Conservation (phyloP, 768 basidiomycete species). For the Russula lepida region DNA sequence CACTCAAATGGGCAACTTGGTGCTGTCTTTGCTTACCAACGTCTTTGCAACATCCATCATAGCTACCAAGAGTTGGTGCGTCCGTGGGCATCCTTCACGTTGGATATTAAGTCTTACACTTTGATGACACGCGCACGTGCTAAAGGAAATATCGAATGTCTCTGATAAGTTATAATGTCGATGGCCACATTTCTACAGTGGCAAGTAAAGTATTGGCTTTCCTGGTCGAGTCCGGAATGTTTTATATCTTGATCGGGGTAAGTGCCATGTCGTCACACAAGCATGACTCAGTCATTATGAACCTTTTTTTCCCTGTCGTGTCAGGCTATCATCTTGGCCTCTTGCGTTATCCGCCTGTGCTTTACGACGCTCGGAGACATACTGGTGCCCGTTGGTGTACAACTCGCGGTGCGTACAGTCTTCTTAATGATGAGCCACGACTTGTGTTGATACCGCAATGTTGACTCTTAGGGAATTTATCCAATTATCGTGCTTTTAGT, state of each 20-base stretch:
- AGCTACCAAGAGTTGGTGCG: not conserved
- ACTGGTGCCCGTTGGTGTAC: not conserved
- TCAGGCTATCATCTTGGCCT: not conserved
- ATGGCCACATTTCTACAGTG: not conserved
- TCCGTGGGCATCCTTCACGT: not conserved
- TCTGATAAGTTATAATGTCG: not conserved
- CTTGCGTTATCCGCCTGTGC: not conserved
- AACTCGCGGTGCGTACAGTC: not conserved
- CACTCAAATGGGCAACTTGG: not conserved
- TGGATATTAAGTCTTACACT: not conserved
- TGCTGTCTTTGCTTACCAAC: constrained; percentile 1
- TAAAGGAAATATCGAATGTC: not conserved
- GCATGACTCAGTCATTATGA: not conserved
- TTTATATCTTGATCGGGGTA: constrained; percentile 5
- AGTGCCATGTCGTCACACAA: not conserved
- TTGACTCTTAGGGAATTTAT: constrained; percentile 3
- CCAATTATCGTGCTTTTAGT: constrained; percentile 4
- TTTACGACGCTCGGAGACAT: not conserved
- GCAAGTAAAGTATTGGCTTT: not conserved
- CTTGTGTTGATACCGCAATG: not conserved
- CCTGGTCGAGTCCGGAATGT: constrained; percentile 4
- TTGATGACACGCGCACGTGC: not conserved
- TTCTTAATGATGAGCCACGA: not conserved
- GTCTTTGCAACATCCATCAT: constrained; percentile 1
- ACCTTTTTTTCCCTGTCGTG: no score